Conservation (phyloP, 257 asterid species). For the Nemophila menziesii region DNA sequence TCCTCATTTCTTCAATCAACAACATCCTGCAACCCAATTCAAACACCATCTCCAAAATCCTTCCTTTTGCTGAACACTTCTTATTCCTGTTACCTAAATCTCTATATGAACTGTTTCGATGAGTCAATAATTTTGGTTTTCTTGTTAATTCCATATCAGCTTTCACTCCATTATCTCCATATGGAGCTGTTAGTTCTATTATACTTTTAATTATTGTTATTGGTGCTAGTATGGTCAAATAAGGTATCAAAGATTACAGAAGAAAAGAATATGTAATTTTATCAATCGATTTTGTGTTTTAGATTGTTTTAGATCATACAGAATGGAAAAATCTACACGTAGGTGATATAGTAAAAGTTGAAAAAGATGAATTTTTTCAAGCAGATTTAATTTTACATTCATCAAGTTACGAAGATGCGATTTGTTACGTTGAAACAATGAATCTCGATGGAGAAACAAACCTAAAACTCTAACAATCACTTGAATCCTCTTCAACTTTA, state of each 20-base stretch:
- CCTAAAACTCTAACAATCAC: constrained; percentile 1
- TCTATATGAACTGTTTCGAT: constrained; percentile 65
- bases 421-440: constrained; percentile 2
- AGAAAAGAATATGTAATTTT: constrained; percentile 40
- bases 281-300: not conserved
- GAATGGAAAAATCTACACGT: constrained; percentile 1
- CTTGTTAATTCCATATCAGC: constrained; percentile 44
- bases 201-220: constrained; percentile 41
- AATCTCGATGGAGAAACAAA: constrained; percentile 3
- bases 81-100: constrained; percentile 60
- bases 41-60: too few species aligned
- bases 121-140: constrained; percentile 63
- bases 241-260: constrained; percentile 57
- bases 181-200: constrained; percentile 39
- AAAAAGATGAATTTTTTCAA: not conserved
- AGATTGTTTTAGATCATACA: not conserved
- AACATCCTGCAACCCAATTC: too few species aligned
- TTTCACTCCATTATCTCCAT: constrained; percentile 50
- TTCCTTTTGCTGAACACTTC: too few species aligned
- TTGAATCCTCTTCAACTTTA: not conserved
- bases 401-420: not conserved
- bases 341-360: constrained; percentile 1
- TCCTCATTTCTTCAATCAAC: too few species aligned
- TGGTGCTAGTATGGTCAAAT: constrained; percentile 56
- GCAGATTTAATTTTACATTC: constrained; percentile 1